phyloP scores from a whole-genome alignment of 2,329 filamentous ascomycete genomes.

The Sporothrix pallida region DNA sequence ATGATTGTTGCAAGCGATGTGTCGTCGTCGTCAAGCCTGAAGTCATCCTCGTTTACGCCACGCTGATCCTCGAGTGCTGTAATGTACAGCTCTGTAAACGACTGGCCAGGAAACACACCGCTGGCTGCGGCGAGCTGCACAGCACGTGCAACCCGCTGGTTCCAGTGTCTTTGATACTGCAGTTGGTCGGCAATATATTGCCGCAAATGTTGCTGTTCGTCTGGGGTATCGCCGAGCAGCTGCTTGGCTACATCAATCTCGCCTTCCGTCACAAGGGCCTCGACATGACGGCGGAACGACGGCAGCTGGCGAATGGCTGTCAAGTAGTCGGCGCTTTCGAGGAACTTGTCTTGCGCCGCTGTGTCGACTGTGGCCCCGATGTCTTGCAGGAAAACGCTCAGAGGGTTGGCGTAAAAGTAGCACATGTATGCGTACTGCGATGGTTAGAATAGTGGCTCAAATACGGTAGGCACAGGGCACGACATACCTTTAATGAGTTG shows the following conservation, averaged over 20 bases:
- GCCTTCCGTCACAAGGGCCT: conserved; percentile 52
- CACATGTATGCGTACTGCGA: conserved; percentile 81
- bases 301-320: conserved; percentile 70
- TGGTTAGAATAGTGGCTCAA: conserved; percentile 38
- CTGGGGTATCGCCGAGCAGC: conserved; percentile 54
- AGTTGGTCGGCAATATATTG: conserved; percentile 53
- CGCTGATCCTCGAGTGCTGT: conserved; percentile 53
- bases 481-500: conserved; percentile 67
- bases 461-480: neutral
- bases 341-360: conserved; percentile 36
- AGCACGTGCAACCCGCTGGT: conserved; percentile 54
- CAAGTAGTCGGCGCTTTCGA: conserved; percentile 62
- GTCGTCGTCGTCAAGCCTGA: conserved; percentile 51
- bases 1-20: conserved; percentile 52
- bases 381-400: conserved; percentile 65
- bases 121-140: conserved; percentile 54
- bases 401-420: conserved; percentile 79
- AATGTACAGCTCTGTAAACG: conserved; percentile 65
- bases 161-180: conserved; percentile 41
- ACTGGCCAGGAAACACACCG: conserved; percentile 40
- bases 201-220: neutral
- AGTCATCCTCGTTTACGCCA: conserved; percentile 45
- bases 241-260: conserved; percentile 51
- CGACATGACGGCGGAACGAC: conserved; percentile 68
- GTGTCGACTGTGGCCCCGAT: conserved; percentile 39